Conservation (phyloP, 2,329 filamentous ascomycete genomes). For the Nothopassalora personata region DNA sequence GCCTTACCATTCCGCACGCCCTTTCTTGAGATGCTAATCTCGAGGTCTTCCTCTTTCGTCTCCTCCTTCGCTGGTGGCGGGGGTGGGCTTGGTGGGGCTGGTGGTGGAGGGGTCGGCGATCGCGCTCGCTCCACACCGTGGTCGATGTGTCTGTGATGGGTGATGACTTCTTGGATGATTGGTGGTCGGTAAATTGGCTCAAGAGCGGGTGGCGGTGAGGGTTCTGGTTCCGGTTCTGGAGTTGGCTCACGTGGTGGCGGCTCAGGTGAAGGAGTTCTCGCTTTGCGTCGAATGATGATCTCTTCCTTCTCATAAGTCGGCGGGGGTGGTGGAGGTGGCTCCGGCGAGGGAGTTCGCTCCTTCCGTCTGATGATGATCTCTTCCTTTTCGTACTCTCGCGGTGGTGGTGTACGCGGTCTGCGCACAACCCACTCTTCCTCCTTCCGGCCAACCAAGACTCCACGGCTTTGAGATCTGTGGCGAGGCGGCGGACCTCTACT, state of each 20-base stretch:
- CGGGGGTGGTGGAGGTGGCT: conserved; percentile 28
- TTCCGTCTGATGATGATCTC: conserved; percentile 44
- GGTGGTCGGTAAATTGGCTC: conserved; percentile 68
- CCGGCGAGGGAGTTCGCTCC: conserved; percentile 28
- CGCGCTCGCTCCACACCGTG: conserved; percentile 56
- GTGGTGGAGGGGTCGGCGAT: conserved; percentile 40
- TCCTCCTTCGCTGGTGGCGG: conserved; percentile 23
- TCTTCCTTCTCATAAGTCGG: conserved; percentile 35
- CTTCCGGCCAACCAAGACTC: conserved; percentile 33
- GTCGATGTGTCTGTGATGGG: conserved; percentile 80
- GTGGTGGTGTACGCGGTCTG: conserved; percentile 36
- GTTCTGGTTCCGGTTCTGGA: conserved; percentile 49
- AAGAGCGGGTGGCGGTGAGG: conserved; percentile 47
- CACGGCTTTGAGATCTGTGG: conserved; percentile 28
- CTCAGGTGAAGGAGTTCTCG: conserved; percentile 29
- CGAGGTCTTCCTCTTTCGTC: conserved; percentile 45
- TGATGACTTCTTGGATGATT: conserved; percentile 84
- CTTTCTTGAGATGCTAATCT: conserved; percentile 52
- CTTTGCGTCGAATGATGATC: conserved; percentile 43
- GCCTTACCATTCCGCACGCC: conserved; percentile 43
- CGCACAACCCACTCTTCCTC: conserved; percentile 35
- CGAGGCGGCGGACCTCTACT: conserved; percentile 25
- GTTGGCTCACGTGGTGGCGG: conserved; percentile 34
- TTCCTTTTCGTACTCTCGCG: conserved; percentile 33
- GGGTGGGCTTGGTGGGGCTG: conserved; percentile 27